These are phyloP conservation scores for Thalassiosira sp. DNA, from an alignment of 352 stramenopile genomes.

Conservation along the genomic window DNA sequence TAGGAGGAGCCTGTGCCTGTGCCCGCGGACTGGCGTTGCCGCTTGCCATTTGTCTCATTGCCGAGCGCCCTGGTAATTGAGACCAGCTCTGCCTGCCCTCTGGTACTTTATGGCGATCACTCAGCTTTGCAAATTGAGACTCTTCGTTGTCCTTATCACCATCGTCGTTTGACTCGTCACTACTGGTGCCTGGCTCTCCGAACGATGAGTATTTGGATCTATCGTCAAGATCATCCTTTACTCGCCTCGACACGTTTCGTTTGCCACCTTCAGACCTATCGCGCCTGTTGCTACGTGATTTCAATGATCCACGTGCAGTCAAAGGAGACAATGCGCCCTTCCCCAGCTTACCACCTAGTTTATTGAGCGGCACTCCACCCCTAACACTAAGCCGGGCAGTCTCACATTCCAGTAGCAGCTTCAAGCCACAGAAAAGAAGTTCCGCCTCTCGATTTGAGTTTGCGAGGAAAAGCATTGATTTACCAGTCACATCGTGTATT, in stretches of 20 bases:
- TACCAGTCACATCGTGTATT: conserved; percentile 64
- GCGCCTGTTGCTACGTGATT: conserved; percentile 5
- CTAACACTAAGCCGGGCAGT: conserved; percentile 65
- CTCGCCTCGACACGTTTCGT: conserved; percentile 2
- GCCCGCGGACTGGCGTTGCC: conserved; percentile 3
- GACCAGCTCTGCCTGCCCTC: conserved; percentile 59
- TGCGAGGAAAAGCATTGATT: conserved; percentile 78
- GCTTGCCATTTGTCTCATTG: conserved; percentile 51
- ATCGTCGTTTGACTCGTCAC: conserved; percentile 43
- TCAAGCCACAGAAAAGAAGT: conserved; percentile 77
- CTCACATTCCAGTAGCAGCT: conserved; percentile 76
- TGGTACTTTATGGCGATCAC: conserved; percentile 31
- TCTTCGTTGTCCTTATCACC: conserved; percentile 15
- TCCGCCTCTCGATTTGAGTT: conserved; percentile 71
- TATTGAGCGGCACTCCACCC: conserved; percentile 60
- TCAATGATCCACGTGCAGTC: conserved; percentile 43
- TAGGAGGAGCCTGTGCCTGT: conserved; percentile 36
- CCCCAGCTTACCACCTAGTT: conserved; percentile 44
- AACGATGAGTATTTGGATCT: conserved; percentile 51
- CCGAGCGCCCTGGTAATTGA: conserved; percentile 61
- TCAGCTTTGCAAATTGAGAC: conserved; percentile 16
- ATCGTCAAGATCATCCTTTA: conserved; percentile 30
- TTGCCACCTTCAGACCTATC: conserved; percentile 16
- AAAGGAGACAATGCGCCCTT: conserved; percentile 53
- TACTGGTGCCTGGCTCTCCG: conserved; percentile 45